Evolutionary conservation across 768 basidiomycete genomes (phyloP).

Genomic region (Trametes sanguinea): DNA sequence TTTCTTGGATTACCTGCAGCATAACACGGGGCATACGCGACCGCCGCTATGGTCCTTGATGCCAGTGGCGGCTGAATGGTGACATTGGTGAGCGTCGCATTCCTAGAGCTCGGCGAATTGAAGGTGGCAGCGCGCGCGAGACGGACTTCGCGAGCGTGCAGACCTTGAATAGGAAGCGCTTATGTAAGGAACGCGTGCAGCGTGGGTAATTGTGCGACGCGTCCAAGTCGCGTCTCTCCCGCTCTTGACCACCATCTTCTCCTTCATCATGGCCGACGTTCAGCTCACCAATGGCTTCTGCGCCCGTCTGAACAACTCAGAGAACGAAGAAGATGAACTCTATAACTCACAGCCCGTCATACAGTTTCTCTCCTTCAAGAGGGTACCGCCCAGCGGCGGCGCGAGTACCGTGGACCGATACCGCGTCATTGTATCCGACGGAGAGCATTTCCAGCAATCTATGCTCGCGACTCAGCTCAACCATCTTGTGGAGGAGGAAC

Average conservation of each 20-base stretch:
- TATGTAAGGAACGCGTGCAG: slow-evolving; percentile 27
- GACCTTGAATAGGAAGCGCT: not conserved
- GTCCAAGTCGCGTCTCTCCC: slow-evolving; percentile 10
- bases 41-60: too few relatives aligned
- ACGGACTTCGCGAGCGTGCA: not conserved
- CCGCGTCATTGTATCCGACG: slow-evolving; percentile 90
- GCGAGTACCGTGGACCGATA: slow-evolving; percentile 53
- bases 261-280: not conserved
- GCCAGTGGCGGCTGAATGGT: too few relatives aligned
- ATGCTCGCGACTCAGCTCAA: slow-evolving; percentile 97
- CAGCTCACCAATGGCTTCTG: slow-evolving; percentile 65
- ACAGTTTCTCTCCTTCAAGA: slow-evolving; percentile 84
- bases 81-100: too few relatives aligned
- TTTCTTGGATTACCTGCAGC: too few relatives aligned
- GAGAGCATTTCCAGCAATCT: slow-evolving; percentile 80
- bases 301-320: slow-evolving; percentile 46
- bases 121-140: too few relatives aligned
- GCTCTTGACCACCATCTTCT: slow-evolving; percentile 37
- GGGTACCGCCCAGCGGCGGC: slow-evolving; percentile 49
- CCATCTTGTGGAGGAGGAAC: slow-evolving; percentile 60
- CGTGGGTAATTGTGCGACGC: slow-evolving; percentile 3
- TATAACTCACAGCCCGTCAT: slow-evolving; percentile 49
- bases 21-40: too few relatives aligned
- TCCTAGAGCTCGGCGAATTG: too few relatives aligned
- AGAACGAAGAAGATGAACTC: slow-evolving; percentile 41